phyloP scores from a whole-genome alignment of 371 early-diverging fungal genomes.

The Rhizopus stolonifer region DNA sequence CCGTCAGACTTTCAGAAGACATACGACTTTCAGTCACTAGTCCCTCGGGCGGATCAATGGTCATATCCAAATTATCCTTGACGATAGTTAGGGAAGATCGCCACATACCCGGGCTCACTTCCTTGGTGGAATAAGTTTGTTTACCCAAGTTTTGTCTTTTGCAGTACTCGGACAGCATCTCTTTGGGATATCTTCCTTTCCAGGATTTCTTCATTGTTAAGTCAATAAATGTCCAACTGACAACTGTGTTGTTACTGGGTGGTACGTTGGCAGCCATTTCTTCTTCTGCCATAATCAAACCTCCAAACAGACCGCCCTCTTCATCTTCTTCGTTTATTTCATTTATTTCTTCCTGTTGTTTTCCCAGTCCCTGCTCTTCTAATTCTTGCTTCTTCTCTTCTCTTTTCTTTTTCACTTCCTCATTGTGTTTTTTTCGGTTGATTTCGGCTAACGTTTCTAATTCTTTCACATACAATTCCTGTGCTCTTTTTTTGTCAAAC shows the following conservation, averaged over 20 bases:
- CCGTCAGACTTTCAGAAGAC: constrained; percentile 63
- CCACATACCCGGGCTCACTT: constrained; percentile 22
- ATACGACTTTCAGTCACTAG: constrained; percentile 7
- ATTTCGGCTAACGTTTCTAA: constrained; percentile 31
- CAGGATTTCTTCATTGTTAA: constrained; percentile 34
- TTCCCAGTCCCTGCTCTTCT: constrained; percentile 24
- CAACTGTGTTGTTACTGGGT: not conserved
- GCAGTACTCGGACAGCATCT: constrained; percentile 31
- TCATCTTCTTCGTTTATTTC: constrained; percentile 15
- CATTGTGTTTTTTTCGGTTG: constrained; percentile 29
- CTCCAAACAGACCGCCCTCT: constrained; percentile 25
- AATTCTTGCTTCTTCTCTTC: constrained; percentile 19
- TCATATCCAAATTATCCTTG: not conserved
- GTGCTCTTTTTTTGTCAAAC: constrained; percentile 43
- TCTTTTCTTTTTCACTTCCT: constrained; percentile 21
- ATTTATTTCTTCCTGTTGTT: constrained; percentile 20
- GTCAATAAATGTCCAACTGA: constrained; percentile 19
- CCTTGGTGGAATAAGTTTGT: constrained; percentile 12
- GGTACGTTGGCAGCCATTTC: constrained; percentile 2
- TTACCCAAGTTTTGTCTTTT: constrained; percentile 20
- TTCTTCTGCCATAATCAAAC: constrained; percentile 22
- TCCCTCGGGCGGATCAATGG: constrained; percentile 18
- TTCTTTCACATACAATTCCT: constrained; percentile 26
- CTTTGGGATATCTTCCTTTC: constrained; percentile 52
- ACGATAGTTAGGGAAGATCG: constrained; percentile 20